Evolutionary conservation across 805 yeast species (phyloP).

Genomic region (Candida adriatica): DNA sequence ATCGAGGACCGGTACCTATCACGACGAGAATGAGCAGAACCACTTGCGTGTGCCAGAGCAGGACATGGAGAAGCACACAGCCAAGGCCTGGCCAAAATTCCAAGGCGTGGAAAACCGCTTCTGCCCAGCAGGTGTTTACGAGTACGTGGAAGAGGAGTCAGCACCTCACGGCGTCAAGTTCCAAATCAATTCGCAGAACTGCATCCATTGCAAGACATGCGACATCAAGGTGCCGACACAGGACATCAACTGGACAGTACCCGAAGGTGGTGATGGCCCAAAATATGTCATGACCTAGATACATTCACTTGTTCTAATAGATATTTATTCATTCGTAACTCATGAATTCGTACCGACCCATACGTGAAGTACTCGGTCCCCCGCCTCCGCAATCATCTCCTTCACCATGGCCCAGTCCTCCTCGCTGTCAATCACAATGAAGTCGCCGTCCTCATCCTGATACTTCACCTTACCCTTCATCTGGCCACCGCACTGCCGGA

Average conservation of each 20-base stretch:
- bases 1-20: conserved; percentile 92
- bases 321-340: background rate
- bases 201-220: conserved; percentile 98
- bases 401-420: conserved; percentile 87
- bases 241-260: conserved; percentile 94
- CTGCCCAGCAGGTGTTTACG: conserved; percentile 99
- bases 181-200: conserved; percentile 93
- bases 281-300: conserved; percentile 75
- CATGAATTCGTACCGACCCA: conserved; percentile 31
- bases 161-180: conserved; percentile 63
- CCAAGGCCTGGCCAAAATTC: conserved; percentile 61
- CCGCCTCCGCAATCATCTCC: conserved; percentile 52
- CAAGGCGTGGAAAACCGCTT: conserved; percentile 87
- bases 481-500: conserved; percentile 44
- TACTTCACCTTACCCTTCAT: conserved; percentile 58
- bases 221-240: conserved; percentile 95
- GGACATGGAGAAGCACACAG: conserved; percentile 60
- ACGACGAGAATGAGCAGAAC: conserved; percentile 88
- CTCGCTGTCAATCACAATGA: conserved; percentile 72
- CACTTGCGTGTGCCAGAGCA: conserved; percentile 71
- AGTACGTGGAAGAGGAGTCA: conserved; percentile 64
- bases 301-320: background rate
- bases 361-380: conserved; percentile 39
- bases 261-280: conserved; percentile 99
- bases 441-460: conserved; percentile 94